phyloP scores from a whole-genome alignment of 2,329 filamentous ascomycete species.

The Pseudogymnoascus sp. region DNA sequence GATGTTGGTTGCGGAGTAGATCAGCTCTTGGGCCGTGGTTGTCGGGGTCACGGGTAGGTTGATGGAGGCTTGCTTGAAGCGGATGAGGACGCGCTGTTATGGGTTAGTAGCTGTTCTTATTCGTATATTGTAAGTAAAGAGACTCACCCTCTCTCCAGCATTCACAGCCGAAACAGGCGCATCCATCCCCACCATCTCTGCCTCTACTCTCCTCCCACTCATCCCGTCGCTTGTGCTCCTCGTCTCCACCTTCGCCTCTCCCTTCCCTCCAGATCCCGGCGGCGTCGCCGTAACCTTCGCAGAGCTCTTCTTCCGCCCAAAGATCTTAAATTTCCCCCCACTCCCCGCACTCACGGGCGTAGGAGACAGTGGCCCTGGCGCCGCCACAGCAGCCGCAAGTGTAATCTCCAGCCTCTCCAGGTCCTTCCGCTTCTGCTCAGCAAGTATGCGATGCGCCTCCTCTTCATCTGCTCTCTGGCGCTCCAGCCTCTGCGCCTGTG shows the following conservation, averaged over 20 bases:
- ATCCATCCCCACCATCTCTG: constrained; percentile 44
- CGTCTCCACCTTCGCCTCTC: constrained; percentile 10
- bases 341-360: constrained; percentile 14
- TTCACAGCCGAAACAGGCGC: constrained; percentile 75
- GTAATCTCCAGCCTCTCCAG: constrained; percentile 25
- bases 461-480: constrained; percentile 17
- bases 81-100: constrained; percentile 57
- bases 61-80: constrained; percentile 61
- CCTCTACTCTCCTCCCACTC: constrained; percentile 3
- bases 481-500: not conserved
- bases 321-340: constrained; percentile 24
- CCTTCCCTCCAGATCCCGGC: constrained; percentile 11
- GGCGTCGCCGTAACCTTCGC: constrained; percentile 15
- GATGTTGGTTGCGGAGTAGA: constrained; percentile 55
- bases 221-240: constrained; percentile 12
- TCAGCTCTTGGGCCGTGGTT: constrained; percentile 66
- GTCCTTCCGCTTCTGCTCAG: constrained; percentile 27
- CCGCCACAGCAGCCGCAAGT: constrained; percentile 23
- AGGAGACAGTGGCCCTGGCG: not conserved
- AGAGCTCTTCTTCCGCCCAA: constrained; percentile 21
- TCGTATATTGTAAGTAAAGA: constrained; percentile 7
- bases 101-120: constrained; percentile 22
- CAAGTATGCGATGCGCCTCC: constrained; percentile 18
- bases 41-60: constrained; percentile 63
- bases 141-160: constrained; percentile 62